Conservation (phyloP, 2,329 filamentous ascomycete genomes). For the Pestalotiopsis sp. region DNA sequence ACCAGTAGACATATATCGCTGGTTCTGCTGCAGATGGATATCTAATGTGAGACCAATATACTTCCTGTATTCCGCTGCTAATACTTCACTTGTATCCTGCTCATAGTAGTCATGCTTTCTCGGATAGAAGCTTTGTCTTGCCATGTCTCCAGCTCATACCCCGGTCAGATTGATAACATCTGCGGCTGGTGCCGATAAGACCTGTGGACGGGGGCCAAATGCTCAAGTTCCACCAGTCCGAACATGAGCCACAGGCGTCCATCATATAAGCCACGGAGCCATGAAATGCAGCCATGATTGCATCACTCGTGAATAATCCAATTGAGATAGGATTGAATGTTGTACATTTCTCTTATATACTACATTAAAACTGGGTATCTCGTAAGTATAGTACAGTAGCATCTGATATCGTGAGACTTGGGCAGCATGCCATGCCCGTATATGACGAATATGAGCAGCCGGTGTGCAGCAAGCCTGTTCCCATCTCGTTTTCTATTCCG, state of each 20-base stretch:
- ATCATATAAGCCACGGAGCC: not conserved
- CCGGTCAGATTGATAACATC: not conserved
- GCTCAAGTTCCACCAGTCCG: not conserved
- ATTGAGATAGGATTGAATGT: not conserved
- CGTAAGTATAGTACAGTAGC: not conserved
- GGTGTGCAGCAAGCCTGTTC: no score
- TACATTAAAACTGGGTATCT: conserved; percentile 1
- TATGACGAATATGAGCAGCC: no score
- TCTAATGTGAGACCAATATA: not conserved
- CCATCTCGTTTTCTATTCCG: not conserved
- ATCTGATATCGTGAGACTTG: not conserved
- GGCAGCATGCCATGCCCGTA: not conserved
- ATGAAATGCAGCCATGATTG: not conserved
- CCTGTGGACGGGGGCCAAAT: not conserved
- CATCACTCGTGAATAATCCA: not conserved
- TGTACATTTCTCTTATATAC: not conserved
- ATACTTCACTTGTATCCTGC: no score
- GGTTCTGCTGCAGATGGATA: not conserved
- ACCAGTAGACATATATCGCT: not conserved
- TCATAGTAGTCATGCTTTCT: not conserved
- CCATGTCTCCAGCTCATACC: not conserved
- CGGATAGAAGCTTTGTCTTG: not conserved
- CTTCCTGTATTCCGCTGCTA: not conserved
- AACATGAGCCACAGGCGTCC: not conserved
- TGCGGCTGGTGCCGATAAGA: not conserved